phyloP scores from a whole-genome alignment of 768 basidiomycete genomes.

The Nidula microcarpa region DNA sequence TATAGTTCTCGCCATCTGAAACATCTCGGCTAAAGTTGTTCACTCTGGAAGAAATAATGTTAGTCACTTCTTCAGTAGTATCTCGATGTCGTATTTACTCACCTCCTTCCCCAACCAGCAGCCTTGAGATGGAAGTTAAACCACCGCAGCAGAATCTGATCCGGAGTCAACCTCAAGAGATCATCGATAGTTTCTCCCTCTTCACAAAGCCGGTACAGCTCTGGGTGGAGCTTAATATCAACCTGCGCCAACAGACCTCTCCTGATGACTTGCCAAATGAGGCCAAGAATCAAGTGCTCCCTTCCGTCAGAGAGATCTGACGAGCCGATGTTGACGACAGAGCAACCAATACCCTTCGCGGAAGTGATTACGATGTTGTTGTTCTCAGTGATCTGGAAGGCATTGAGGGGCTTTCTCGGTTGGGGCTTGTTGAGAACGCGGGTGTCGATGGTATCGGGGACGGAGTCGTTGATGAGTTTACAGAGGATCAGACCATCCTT shows the following conservation, averaged over 20 bases:
- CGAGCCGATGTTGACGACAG: constrained; percentile 97
- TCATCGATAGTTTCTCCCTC: constrained; percentile 98
- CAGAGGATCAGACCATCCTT: constrained; percentile 94
- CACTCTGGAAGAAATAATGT: constrained; percentile 52
- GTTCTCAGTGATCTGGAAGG: constrained; percentile 99
- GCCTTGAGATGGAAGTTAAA: constrained; percentile 99
- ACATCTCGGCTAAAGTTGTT: constrained; percentile 98
- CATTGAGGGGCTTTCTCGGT: constrained; percentile 81
- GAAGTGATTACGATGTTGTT: constrained; percentile 99
- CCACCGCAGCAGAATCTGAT: constrained; percentile 97
- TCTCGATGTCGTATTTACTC: not conserved
- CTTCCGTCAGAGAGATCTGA: constrained; percentile 88
- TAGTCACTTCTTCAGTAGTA: not conserved
- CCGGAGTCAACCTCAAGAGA: constrained; percentile 88
- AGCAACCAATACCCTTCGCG: constrained; percentile 96
- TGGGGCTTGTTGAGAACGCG: constrained; percentile 94
- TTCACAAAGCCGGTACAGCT: constrained; percentile 92
- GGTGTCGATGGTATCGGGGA: constrained; percentile 97
- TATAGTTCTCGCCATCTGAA: constrained; percentile 97
- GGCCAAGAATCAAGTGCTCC: constrained; percentile 94
- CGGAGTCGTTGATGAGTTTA: constrained; percentile 99
- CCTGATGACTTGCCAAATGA: constrained; percentile 99
- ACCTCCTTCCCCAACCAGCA: constrained; percentile 89
- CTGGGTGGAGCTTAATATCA: constrained; percentile 97
- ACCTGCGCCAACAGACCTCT: constrained; percentile 91